Conservation (phyloP, 1,284 basidiomycete species). For the Apiotrichum veenhuisii region DNA sequence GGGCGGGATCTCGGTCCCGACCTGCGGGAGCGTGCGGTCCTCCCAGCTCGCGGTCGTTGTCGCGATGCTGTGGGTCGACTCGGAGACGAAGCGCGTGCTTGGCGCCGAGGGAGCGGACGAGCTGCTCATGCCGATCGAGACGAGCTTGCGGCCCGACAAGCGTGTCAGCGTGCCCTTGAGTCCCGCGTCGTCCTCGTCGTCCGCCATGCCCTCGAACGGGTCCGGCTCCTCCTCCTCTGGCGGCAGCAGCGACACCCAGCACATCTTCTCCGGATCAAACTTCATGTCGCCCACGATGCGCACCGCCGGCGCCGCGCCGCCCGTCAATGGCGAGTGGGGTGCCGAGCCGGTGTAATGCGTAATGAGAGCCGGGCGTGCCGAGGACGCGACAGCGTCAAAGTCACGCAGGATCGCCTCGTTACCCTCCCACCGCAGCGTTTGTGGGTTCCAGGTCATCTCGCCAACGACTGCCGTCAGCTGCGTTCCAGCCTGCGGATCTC, state of each 20-base stretch:
- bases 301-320: slow-evolving; percentile 14
- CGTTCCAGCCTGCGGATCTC: slow-evolving; percentile 28
- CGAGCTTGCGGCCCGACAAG: slow-evolving; percentile 24
- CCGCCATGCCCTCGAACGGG: slow-evolving; percentile 81
- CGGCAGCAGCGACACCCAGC: slow-evolving; percentile 79
- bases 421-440: slow-evolving; percentile 86
- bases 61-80: slow-evolving; percentile 30
- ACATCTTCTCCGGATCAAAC: slow-evolving; percentile 89
- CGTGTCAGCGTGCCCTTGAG: slow-evolving; percentile 64
- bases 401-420: slow-evolving; percentile 85
- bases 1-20: slow-evolving; percentile 8
- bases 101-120: background rate
- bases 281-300: slow-evolving; percentile 95
- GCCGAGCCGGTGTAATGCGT: slow-evolving; percentile 79
- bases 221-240: slow-evolving; percentile 90
- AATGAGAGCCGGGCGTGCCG: slow-evolving; percentile 90
- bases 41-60: slow-evolving; percentile 18
- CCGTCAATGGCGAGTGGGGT: slow-evolving; percentile 7
- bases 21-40: slow-evolving; percentile 11
- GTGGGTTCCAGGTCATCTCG: slow-evolving; percentile 96
- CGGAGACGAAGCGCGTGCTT: slow-evolving; percentile 12
- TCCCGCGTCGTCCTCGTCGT: slow-evolving; percentile 66
- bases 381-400: slow-evolving; percentile 79
- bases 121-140: slow-evolving; percentile 24
- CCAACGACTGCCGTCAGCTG: slow-evolving; percentile 63